Percentiles rank a stretch among this genome's conserved stretches.
These are phyloP conservation scores for Mucor circinelloides DNA, from an alignment of 371 early-diverging fungal species.

Conservation along the genomic window DNA sequence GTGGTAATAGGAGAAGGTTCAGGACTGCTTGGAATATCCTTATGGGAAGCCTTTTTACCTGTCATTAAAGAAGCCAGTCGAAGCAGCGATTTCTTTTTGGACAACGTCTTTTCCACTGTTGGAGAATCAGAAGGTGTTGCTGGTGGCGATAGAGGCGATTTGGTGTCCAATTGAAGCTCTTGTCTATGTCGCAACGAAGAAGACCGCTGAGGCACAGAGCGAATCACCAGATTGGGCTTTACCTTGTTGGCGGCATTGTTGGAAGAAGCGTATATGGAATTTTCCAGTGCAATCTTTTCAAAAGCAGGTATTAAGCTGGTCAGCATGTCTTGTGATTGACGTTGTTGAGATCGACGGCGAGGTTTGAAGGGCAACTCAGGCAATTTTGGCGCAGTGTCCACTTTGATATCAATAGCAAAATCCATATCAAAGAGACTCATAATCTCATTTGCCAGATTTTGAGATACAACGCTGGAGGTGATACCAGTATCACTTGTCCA, in stretches of 20 bases:
- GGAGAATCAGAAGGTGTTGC: conserved; percentile 12
- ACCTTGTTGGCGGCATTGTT: not conserved
- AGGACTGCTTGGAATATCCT: conserved; percentile 11
- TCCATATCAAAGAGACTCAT: conserved; percentile 60
- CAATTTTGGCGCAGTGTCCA: conserved; percentile 42
- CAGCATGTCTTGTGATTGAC: conserved; percentile 27
- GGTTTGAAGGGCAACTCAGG: conserved; percentile 39
- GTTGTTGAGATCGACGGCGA: conserved; percentile 9
- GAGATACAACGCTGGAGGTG: conserved; percentile 33
- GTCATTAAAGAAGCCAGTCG: conserved; percentile 33
- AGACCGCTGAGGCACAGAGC: conserved; percentile 31
- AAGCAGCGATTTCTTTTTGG: conserved; percentile 16
- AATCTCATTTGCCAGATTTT: conserved; percentile 47
- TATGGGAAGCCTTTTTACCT: not conserved
- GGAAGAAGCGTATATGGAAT: conserved; percentile 7
- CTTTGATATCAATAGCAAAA: conserved; percentile 47
- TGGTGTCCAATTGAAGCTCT: not conserved
- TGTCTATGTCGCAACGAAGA: conserved; percentile 29
- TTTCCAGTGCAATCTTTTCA: conserved; percentile 28
- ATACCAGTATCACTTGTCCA: conserved; percentile 48
- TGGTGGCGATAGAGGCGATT: conserved; percentile 7
- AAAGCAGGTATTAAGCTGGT: conserved; percentile 25
- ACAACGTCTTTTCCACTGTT: not conserved
- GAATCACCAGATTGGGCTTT: conserved; percentile 21
- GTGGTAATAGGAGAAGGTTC: conserved; percentile 6